A percentile compares a stretch with the other conserved stretches of the same genome.
phyloP scores from a whole-genome alignment of 2,329 filamentous ascomycete species.

The Colletotrichum euphorbiae region DNA sequence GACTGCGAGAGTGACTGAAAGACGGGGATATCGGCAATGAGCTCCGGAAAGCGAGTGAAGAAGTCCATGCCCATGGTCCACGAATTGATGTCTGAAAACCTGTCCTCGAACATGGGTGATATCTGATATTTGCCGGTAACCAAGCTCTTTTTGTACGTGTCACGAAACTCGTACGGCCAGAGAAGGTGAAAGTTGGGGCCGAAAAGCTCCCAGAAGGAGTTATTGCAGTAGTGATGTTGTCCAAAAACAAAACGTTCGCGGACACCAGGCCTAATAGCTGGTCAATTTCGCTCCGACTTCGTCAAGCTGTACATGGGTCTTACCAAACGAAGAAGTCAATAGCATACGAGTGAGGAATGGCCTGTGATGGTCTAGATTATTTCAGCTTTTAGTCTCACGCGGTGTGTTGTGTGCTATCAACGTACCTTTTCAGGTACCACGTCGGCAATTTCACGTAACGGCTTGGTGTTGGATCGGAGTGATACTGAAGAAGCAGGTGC shows the following conservation, averaged over 20 bases:
- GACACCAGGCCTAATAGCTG: constrained; percentile 43
- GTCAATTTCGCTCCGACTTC: background rate
- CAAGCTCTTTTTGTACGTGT: constrained; percentile 44
- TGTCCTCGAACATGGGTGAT: constrained; percentile 43
- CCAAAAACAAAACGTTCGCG: constrained; percentile 47
- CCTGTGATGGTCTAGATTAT: constrained; percentile 44
- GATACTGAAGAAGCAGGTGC: constrained; percentile 45
- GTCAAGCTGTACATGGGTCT: background rate
- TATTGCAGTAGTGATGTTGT: constrained; percentile 47
- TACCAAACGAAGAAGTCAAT: constrained; percentile 50
- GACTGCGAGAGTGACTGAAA: constrained; percentile 26
- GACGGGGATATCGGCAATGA: constrained; percentile 47
- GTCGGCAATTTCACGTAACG: constrained; percentile 42
- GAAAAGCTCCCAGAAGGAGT: constrained; percentile 46
- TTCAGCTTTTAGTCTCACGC: constrained; percentile 17
- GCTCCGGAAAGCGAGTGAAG: constrained; percentile 45
- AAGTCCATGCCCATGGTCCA: constrained; percentile 47
- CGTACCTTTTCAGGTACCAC: constrained; percentile 46
- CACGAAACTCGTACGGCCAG: constrained; percentile 45
- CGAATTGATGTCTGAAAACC: constrained; percentile 45
- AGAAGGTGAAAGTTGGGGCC: constrained; percentile 41
- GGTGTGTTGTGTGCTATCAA: too few relatives aligned
- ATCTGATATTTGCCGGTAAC: constrained; percentile 44
- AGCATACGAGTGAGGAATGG: constrained; percentile 45
- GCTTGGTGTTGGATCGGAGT: constrained; percentile 43